Conservation (phyloP, 2,329 filamentous ascomycete genomes). For the Botrytis galanthina region DNA sequence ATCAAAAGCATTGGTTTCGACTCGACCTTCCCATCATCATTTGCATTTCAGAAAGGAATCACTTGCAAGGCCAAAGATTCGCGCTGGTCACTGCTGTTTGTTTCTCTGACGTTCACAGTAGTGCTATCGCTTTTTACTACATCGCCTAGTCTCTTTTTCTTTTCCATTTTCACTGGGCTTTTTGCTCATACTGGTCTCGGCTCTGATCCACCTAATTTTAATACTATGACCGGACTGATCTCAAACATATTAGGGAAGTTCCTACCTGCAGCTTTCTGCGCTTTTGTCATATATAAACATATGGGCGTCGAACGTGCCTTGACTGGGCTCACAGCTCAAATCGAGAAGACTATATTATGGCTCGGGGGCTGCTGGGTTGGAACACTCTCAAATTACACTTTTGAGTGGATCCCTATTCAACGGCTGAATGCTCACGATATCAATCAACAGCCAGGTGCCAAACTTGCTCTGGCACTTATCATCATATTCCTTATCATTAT, state of each 20-base stretch:
- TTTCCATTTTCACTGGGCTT: conserved; percentile 73
- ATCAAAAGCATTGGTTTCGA: conserved; percentile 77
- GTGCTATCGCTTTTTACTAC: conserved; percentile 79
- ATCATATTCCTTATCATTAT: conserved; percentile 68
- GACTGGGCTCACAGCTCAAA: conserved; percentile 69
- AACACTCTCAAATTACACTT: conserved; percentile 89
- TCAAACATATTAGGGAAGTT: conserved; percentile 78
- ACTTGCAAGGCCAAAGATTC: conserved; percentile 71
- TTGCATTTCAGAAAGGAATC: conserved; percentile 67
- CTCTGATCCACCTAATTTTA: conserved; percentile 75
- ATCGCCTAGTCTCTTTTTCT: conserved; percentile 79
- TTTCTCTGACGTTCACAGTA: conserved; percentile 77
- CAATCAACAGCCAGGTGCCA: conserved; percentile 82
- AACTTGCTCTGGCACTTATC: conserved; percentile 76
- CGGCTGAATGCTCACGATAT: conserved; percentile 90
- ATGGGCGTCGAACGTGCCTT: conserved; percentile 74
- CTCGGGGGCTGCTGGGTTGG: conserved; percentile 89
- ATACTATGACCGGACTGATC: conserved; percentile 67
- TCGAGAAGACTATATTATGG: conserved; percentile 90
- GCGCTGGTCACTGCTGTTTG: conserved; percentile 77
- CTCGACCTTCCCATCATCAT: conserved; percentile 86
- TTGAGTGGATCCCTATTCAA: conserved; percentile 89
- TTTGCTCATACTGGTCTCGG: conserved; percentile 91
- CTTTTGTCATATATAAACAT: conserved; percentile 83
- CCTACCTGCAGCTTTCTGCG: conserved; percentile 82